Percentiles rank a stretch among this genome's conserved stretches.
Evolutionary conservation across 129 eudicot genomes (phyloP).

Genomic region (Pseudognaphalium luteoalbum): DNA sequence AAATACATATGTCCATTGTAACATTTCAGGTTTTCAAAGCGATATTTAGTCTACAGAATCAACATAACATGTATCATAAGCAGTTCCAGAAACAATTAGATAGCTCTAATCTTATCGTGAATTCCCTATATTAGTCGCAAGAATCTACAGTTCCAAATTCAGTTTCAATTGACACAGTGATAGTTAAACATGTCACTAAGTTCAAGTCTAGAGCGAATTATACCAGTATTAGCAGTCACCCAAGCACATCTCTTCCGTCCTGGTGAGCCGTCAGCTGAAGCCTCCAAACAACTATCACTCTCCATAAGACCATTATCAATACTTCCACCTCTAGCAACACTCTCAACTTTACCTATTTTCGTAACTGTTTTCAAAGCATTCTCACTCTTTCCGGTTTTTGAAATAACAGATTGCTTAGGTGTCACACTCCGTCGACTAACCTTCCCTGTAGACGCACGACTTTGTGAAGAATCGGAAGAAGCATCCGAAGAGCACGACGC

Average conservation of each 20-base stretch:
- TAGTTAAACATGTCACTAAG: conserved; percentile 5
- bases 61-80: neutral
- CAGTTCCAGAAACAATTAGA: conserved; percentile 9
- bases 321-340: conserved; percentile 33
- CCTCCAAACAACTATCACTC: conserved; percentile 32
- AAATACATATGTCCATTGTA: conserved; percentile 2
- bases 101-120: neutral
- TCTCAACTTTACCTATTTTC: conserved; percentile 24
- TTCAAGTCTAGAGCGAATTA: conserved; percentile 10
- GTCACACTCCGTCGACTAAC: conserved; percentile 49
- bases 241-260: conserved; percentile 84
- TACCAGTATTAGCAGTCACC: conserved; percentile 89
- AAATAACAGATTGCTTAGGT: conserved; percentile 37
- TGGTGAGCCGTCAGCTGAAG: conserved; percentile 36
- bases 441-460: conserved; percentile 75
- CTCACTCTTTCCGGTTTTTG: conserved; percentile 34
- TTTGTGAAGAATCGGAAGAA: conserved; percentile 74
- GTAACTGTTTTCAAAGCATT: conserved; percentile 27
- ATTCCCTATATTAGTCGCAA: conserved; percentile 12
- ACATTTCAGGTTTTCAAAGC: neutral
- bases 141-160: conserved; percentile 13
- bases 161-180: neutral
- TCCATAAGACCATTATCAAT: conserved; percentile 36
- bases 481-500: conserved; percentile 98
- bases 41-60: conserved; percentile 5